phyloP scores from a whole-genome alignment of 75 land plant genomes.

The Sequoiadendron giganteum region DNA sequence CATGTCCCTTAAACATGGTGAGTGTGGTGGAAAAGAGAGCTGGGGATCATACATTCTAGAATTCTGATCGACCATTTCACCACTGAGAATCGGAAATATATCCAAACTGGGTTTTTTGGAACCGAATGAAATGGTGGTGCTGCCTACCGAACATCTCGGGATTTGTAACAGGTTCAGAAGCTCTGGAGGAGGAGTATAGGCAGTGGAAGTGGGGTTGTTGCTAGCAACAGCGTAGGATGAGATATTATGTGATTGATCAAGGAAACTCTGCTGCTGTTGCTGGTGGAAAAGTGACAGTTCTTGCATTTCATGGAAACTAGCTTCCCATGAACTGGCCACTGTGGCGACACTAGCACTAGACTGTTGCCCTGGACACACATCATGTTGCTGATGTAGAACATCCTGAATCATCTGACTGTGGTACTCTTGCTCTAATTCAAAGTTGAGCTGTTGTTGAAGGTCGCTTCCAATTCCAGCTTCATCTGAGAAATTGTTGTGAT shows the following conservation, averaged over 20 bases:
- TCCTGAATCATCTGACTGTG: slow-evolving; percentile 12
- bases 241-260: neutral
- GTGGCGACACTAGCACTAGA: neutral
- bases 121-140: neutral
- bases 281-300: slow-evolving; percentile 12
- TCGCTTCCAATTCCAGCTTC: neutral
- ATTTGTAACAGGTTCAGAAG: slow-evolving; percentile 44
- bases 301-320: slow-evolving; percentile 13
- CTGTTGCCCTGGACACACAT: slow-evolving; percentile 2
- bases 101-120: neutral
- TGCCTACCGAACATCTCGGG: slow-evolving; percentile 28
- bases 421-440: slow-evolving; percentile 22
- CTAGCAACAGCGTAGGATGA: neutral
- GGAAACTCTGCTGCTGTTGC: neutral
- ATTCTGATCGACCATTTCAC: slow-evolving; percentile 6
- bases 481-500: slow-evolving; percentile 4
- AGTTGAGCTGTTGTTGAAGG: slow-evolving; percentile 17
- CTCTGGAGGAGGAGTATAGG: slow-evolving; percentile 27
- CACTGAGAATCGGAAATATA: neutral
- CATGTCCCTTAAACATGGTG: slow-evolving; percentile 17
- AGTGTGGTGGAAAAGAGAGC: slow-evolving; percentile 11
- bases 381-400: slow-evolving; percentile 11
- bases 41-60: slow-evolving; percentile 7
- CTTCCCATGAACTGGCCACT: slow-evolving; percentile 3
- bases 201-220: neutral